These are phyloP conservation scores for Vigna reflexopilosa DNA, from an alignment of 306 rosid genomes.

Conservation along the genomic window DNA sequence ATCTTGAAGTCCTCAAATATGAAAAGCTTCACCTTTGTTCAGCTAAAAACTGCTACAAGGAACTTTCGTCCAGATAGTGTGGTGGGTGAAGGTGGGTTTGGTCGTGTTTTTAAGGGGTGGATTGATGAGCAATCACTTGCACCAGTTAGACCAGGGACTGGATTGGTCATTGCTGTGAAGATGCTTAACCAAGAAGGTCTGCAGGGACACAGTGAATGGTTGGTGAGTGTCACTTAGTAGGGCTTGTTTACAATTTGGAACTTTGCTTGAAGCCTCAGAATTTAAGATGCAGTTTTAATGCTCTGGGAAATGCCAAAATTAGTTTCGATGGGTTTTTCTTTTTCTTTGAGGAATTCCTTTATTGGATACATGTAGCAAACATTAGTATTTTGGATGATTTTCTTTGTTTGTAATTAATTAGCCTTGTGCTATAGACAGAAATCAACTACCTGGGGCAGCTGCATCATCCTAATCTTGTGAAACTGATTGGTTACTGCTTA, in stretches of 20 bases:
- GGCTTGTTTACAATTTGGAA: constrained; percentile 17
- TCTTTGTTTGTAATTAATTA: constrained; percentile 35
- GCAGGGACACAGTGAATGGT: constrained; percentile 98
- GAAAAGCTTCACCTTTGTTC: constrained; percentile 74
- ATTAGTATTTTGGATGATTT: constrained; percentile 24
- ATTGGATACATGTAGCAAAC: constrained; percentile 25
- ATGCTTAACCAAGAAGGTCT: constrained; percentile 94
- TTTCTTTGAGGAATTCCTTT: constrained; percentile 3
- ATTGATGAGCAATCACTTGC: constrained; percentile 77
- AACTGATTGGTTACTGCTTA: constrained; percentile 88
- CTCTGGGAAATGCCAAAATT: constrained; percentile 25
- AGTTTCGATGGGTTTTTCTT: constrained; percentile 6
- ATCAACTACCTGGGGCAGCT: constrained; percentile 94
- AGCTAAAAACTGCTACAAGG: constrained; percentile 84
- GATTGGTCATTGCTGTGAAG: constrained; percentile 90
- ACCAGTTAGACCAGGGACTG: constrained; percentile 87
- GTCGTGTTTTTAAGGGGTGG: constrained; percentile 95
- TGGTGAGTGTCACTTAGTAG: constrained; percentile 71
- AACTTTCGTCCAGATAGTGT: constrained; percentile 98
- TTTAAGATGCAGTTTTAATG: constrained; percentile 12
- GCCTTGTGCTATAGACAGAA: constrained; percentile 70
- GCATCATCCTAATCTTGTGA: constrained; percentile 92
- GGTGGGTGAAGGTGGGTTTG: constrained; percentile 98
- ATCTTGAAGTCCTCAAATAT: constrained; percentile 82
- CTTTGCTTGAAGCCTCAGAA: constrained; percentile 25